Evolutionary conservation across 352 stramenopile species (phyloP).

Genomic region (Phytophthora syringae): DNA sequence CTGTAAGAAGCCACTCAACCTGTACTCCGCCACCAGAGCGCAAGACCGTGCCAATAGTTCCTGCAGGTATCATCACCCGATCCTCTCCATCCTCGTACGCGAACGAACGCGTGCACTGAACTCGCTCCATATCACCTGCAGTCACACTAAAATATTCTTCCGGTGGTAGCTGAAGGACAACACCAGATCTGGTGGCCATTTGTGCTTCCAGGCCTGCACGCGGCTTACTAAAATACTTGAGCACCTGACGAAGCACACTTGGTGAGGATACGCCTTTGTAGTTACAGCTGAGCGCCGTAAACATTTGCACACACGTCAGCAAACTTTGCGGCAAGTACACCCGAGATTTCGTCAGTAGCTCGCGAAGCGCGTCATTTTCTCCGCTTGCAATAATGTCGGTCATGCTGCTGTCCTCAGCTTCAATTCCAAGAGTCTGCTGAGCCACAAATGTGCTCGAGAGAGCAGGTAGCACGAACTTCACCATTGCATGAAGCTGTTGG

Average conservation of each 20-base stretch:
- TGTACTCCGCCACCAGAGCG: constrained; percentile 26
- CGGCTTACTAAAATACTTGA: constrained; percentile 60
- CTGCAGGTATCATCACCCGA: constrained; percentile 47
- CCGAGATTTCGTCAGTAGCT: constrained; percentile 44
- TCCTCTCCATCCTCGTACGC: constrained; percentile 43
- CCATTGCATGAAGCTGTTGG: constrained; percentile 68
- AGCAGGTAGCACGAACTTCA: constrained; percentile 63
- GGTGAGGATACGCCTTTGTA: constrained; percentile 31
- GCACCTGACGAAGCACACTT: constrained; percentile 47
- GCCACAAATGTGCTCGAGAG: constrained; percentile 51
- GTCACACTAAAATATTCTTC: constrained; percentile 50
- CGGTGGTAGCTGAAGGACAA: constrained; percentile 44
- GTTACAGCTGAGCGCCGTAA: constrained; percentile 57
- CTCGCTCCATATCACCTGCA: constrained; percentile 12
- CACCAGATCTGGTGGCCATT: neutral
- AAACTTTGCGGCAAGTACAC: constrained; percentile 47
- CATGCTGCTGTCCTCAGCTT: constrained; percentile 24
- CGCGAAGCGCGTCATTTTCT: constrained; percentile 18
- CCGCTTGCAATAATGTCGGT: constrained; percentile 7
- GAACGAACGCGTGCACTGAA: constrained; percentile 61
- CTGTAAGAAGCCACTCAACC: constrained; percentile 53
- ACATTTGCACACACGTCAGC: constrained; percentile 52
- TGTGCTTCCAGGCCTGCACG: constrained; percentile 22
- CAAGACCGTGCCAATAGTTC: constrained; percentile 41
- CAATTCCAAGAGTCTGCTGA: constrained; percentile 38